Evolutionary conservation across 2,329 filamentous ascomycete species (phyloP).

Genomic region (Trichophyton rubrum): DNA sequence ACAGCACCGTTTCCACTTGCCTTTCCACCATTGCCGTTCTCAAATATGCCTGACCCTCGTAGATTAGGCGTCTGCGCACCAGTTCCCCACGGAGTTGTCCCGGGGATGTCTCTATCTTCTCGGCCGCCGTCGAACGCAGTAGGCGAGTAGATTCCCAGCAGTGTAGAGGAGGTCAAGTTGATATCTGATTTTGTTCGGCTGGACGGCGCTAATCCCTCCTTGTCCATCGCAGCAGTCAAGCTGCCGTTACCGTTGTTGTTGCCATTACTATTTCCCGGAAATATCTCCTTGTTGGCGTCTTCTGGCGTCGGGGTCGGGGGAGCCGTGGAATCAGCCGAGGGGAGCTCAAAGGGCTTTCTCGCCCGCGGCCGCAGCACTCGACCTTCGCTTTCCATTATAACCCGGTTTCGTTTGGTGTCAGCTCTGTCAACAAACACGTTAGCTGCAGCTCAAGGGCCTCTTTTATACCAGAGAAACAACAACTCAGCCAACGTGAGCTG

Average conservation of each 20-base stretch:
- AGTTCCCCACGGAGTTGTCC: constrained; percentile 59
- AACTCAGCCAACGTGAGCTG: background rate
- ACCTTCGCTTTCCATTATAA: constrained; percentile 17
- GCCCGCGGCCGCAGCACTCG: constrained; percentile 10
- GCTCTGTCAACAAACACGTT: background rate
- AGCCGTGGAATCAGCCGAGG: constrained; percentile 22
- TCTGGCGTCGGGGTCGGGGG: constrained; percentile 21
- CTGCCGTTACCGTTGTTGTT: constrained; percentile 5
- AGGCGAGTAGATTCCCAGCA: constrained; percentile 80
- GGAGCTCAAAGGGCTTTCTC: constrained; percentile 11
- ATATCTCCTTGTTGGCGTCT: constrained; percentile 2
- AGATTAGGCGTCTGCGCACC: constrained; percentile 56
- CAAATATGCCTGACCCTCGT: constrained; percentile 15
- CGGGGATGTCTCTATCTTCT: constrained; percentile 7
- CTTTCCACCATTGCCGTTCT: background rate
- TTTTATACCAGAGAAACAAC: background rate
- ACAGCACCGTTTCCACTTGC: background rate
- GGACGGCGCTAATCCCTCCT: constrained; percentile 33
- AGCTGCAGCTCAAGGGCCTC: background rate
- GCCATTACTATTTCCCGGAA: constrained; percentile 4
- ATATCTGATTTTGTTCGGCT: constrained; percentile 65
- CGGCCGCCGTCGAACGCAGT: constrained; percentile 39
- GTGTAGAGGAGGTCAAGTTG: constrained; percentile 78
- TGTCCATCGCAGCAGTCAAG: constrained; percentile 15
- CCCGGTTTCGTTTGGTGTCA: background rate